Evolutionary conservation across 2,329 filamentous ascomycete genomes (phyloP), one percentile per base, ranked within the genome.

Genomic region (Nothophaeocryptopus gaeumannii): DNA sequence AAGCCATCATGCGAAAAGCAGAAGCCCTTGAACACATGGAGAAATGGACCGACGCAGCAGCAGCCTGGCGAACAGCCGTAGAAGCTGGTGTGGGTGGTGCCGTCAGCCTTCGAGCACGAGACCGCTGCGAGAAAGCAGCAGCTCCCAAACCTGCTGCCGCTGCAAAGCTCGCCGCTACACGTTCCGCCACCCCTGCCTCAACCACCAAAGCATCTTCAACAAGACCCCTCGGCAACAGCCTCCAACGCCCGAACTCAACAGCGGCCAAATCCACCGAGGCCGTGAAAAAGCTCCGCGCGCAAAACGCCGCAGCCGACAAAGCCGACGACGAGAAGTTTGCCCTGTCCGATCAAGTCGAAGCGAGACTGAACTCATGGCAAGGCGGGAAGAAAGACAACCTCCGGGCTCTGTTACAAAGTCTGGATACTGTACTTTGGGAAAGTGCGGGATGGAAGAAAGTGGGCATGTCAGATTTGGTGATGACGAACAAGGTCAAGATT

Each of bases 381-480:
- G 87, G 89, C 45, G 91, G 91, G 2, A 97, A 97, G 72, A 79
- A 89, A 48, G 92, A 96, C 57, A 99, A 99, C 67, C 70, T 99
- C 39, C 83, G 93, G 5, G 93, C 92, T 0, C 74, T 99, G 42
- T 73, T 99, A 33, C 88, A 86, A 2, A 95, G 89, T 63, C 70
- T 99, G 61, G 92, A 99, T 64, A 81, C 78, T 34, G 90, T 99
- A 26, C 78, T 99, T 26, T 99, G 93, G 93, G 84, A 89, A 56
- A 85, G 85, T 36, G 89, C 89, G 55, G 90, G 89, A 3, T 99
- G 93, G 93, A 96, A 96, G 76, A 96, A 95, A 75, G 85, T 97
- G 49, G 90, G 89, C 30, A 83, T 99, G 82, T 86, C 91, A 58
- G 93, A 99, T 73, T 71, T 99, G 60, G 86, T 99, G 45, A 81